These are phyloP conservation scores for Boeremia lycopersici DNA, from an alignment of 2,329 filamentous ascomycete species.

Conservation along the genomic window DNA sequence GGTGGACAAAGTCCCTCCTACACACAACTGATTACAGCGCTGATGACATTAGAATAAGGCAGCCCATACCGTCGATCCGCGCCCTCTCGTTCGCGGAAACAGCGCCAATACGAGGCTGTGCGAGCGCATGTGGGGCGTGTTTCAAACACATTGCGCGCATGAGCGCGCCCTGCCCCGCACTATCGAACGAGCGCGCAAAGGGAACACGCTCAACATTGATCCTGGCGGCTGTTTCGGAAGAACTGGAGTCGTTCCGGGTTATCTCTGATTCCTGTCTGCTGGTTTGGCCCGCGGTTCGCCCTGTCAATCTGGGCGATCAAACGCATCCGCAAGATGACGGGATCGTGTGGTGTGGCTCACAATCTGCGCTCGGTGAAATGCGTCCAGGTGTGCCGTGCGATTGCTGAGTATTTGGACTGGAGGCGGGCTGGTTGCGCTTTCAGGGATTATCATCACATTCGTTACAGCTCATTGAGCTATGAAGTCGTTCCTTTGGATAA, in stretches of 20 bases:
- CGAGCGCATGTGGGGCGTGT: not conserved
- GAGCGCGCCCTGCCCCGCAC: not conserved
- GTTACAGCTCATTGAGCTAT: not conserved
- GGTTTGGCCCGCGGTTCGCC: too few species aligned
- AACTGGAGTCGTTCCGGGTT: too few species aligned
- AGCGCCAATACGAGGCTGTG: not conserved
- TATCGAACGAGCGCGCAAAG: too few species aligned
- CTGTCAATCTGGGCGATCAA: conserved; percentile 2
- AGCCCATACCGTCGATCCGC: not conserved
- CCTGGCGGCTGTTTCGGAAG: too few species aligned
- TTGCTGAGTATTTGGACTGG: not conserved
- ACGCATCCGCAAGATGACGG: conserved; percentile 6
- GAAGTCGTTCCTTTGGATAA: conserved; percentile 3
- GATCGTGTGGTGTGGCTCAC: not conserved
- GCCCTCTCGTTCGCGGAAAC: conserved; percentile 1
- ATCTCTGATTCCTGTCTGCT: too few species aligned
- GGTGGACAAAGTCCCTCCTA: too few species aligned
- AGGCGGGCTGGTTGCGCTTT: not conserved
- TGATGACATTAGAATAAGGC: too few species aligned
- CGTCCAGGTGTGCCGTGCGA: not conserved
- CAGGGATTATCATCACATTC: not conserved
- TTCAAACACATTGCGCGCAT: conserved; percentile 3
- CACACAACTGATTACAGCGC: too few species aligned
- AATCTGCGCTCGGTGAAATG: conserved; percentile 7
- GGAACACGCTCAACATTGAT: too few species aligned